Conservation (phyloP, 179 eudicot species). For the Spergularia azorica region DNA sequence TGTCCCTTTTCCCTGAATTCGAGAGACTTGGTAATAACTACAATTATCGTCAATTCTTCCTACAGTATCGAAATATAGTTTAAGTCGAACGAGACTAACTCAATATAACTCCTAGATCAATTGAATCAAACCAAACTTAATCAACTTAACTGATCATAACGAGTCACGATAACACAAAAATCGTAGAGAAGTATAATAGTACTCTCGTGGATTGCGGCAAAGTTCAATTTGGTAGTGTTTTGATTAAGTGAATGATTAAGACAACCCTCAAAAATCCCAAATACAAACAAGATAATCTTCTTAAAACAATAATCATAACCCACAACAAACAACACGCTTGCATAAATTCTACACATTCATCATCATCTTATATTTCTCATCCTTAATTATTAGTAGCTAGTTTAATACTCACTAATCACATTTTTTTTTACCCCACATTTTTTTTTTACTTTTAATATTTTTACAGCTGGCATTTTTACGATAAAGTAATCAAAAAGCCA, state of each 20-base stretch:
- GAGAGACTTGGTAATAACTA: too few relatives aligned
- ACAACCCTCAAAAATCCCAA: background rate
- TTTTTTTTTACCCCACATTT: background rate
- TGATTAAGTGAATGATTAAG: background rate
- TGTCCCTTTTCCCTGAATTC: too few relatives aligned
- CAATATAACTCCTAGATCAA: too few relatives aligned
- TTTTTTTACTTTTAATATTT: background rate
- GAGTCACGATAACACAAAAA: too few relatives aligned
- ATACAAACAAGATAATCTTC: background rate
- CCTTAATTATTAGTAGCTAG: background rate
- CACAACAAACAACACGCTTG: background rate
- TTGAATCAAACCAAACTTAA: too few relatives aligned
- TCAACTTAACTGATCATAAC: too few relatives aligned
- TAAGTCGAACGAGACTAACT: too few relatives aligned
- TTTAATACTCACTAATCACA: background rate
- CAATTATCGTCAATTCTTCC: too few relatives aligned
- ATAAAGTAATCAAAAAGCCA: slow-evolving; percentile 15
- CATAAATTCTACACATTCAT: background rate
- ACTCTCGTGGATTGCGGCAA: background rate
- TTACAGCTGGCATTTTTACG: slow-evolving; percentile 15
- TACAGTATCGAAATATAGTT: too few relatives aligned
- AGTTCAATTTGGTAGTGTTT: background rate
- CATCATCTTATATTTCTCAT: background rate
- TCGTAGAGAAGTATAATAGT: too few relatives aligned
- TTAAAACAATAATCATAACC: background rate